Evolutionary conservation across 2,329 filamentous ascomycete genomes (phyloP), one percentile per base, ranked within the genome.

Genomic region (Alternaria sp.): DNA sequence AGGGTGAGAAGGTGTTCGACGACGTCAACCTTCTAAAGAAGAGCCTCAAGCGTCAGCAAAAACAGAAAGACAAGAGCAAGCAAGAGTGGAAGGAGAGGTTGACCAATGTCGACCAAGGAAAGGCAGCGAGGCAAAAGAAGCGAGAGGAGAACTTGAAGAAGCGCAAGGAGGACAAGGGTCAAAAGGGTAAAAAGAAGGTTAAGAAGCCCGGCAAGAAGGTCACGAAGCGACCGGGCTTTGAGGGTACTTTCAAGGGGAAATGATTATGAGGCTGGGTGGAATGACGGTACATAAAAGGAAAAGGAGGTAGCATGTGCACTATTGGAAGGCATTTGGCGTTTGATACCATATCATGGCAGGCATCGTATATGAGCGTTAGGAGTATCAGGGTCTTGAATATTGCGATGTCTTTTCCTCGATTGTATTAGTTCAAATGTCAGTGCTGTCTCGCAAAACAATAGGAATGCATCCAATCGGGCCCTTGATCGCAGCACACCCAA

Each of bases 11-110:
- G 75, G 90, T 97, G 34, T 89, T 88, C 61, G 93, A 98, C 74
- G 93, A 97, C 77, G 92, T 93, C 64, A 88, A 87, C 46, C 81
- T 97, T 57, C 85, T 80, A 28, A 97, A 97, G 85, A 97, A 97
- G 84, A 91, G 94, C 0, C 84, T 98, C 67, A 97, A 97, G 86
- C 89, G 94, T 68, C 96, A 97, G 82, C 93, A 97, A 73, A 88
- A 89, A 68, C 83, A 87, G 53, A 98, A 97, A 87, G 90, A 89
- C 80, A 96, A 95, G 87, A 96, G 92, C 75, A 92, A 93, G 78
- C 90, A 91, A 75, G 93, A 95, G 74, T 98, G 95, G 82, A 80
- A 80, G 55, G 82, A 84, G 58, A 71, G 82, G 16, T 71, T 81
- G 20, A 79, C 81, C 34, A 79, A 76, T 30, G 80, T 84, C 1